Base-by-base conservation (phyloP, 805 yeast species). In the Metschnikowia chrysomelidarum region DNA sequence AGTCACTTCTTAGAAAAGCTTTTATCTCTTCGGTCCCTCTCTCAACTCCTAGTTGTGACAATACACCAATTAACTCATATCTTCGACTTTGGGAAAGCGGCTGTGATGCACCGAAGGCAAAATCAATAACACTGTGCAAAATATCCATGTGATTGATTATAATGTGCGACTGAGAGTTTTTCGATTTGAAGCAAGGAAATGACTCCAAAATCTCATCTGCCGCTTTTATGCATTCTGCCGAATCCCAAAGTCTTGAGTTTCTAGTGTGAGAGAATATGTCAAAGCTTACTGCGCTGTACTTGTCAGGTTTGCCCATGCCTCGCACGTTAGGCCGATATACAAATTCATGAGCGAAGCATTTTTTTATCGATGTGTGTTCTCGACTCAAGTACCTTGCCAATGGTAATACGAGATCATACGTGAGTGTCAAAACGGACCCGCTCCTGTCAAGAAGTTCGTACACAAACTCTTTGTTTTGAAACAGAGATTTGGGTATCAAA, bases 341-440 rank as follows among this genome's bases (percentile, higher is more conserved):
- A 48, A 78, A 77, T 32, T 86, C 95, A 43, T 83, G 76, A 19
- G 94, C 69, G 56, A 68, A 91, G 12, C 82, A 65, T 56, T 91
- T 89, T 3, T 73, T 63, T 2, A 77, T 66, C 1, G 58, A 50
- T 2, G 69, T 45, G 13, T 70, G 71, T n/a, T 69, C 66, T 36
- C 82, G 76, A 2, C 96, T 88, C 20, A 93, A 58, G 32, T 78
- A 69, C 46, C 98, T 69, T 0, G 98, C 98, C 67, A 84, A 76
- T 0, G 99, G 98, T 21, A 89, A 64, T 0, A 95, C 85, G 43
- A 89, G 67, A 56, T 93, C 98, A 53, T 84, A 88, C 2, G 96
- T 95, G 21, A 93, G 62, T 47, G 89, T 95, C 21, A 93, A 63
- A 3, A 93, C 91, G 0, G 88, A 78, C 0, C 99, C 99, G 19